Conservation (phyloP, 2,329 filamentous ascomycete genomes). For the Diaporthe sp. region DNA sequence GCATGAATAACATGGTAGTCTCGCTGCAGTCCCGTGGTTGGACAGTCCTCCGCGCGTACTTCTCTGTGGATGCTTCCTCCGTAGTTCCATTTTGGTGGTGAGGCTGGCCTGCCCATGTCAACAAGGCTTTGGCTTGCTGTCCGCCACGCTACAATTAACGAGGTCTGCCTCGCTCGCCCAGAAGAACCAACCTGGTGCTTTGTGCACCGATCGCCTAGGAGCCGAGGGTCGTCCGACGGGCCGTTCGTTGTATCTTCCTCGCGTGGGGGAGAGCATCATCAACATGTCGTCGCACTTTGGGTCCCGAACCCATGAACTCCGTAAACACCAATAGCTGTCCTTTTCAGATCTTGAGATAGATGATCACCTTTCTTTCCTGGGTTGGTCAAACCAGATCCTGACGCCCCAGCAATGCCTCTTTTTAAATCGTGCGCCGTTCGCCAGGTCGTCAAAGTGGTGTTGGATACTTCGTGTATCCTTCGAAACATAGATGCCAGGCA, state of each 20-base stretch:
- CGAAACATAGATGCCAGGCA: slow-evolving; percentile 23
- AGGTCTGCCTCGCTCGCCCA: slow-evolving; percentile 1
- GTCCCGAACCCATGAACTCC: slow-evolving; percentile 30
- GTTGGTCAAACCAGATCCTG: slow-evolving; percentile 31
- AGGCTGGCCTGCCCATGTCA: slow-evolving; percentile 1
- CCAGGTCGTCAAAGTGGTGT: slow-evolving; percentile 33
- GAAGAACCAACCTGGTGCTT: neutral
- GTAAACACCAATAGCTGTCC: slow-evolving; percentile 31
- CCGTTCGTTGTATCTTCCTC: neutral
- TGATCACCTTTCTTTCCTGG: slow-evolving; percentile 30
- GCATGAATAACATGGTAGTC: slow-evolving; percentile 24
- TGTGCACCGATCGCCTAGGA: neutral
- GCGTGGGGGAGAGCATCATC: slow-evolving; percentile 13
- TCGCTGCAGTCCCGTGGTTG: slow-evolving; percentile 14
- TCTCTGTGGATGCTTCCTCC: slow-evolving; percentile 1
- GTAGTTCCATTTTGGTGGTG: slow-evolving; percentile 15
- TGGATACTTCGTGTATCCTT: slow-evolving; percentile 25
- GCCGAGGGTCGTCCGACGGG: slow-evolving; percentile 8
- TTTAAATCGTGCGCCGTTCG: slow-evolving; percentile 34
- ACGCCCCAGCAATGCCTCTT: slow-evolving; percentile 34
- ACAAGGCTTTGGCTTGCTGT: neutral
- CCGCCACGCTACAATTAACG: slow-evolving; percentile 20
- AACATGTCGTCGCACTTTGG: slow-evolving; percentile 20
- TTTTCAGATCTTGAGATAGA: slow-evolving; percentile 33
- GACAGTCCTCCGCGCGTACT: slow-evolving; percentile 14